These are phyloP conservation scores for Paulownia fortunei DNA, from an alignment of 257 asterid species.

Conservation along the genomic window DNA sequence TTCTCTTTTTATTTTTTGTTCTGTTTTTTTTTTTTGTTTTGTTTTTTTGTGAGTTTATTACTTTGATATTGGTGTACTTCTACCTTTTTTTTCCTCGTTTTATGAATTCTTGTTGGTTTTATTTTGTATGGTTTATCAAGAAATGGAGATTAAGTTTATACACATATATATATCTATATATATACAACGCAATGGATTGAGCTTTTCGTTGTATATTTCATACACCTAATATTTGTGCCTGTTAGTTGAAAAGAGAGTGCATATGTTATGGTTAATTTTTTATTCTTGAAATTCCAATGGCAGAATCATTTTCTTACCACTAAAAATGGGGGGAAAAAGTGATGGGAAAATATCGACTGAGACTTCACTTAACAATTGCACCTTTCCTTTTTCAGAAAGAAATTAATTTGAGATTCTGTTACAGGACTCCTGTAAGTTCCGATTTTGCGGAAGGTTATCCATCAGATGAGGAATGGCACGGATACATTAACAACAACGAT, in stretches of 20 bases:
- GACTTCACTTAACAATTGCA: background rate
- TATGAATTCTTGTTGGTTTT: background rate
- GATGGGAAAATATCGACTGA: background rate
- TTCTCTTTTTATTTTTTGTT: background rate
- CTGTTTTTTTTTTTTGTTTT: background rate
- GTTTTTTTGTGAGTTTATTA: background rate
- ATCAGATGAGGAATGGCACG: slow-evolving; percentile 95
- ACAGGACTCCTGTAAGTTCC: slow-evolving; percentile 79
- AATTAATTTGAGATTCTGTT: slow-evolving; percentile 30
- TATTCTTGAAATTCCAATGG: background rate
- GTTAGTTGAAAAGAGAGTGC: background rate
- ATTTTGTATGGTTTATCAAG: background rate
- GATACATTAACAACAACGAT: slow-evolving; percentile 84
- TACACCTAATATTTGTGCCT: slow-evolving; percentile 20
- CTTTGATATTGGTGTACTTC: slow-evolving; percentile 2
- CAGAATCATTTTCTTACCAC: background rate
- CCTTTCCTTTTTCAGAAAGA: background rate
- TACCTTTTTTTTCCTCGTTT: background rate
- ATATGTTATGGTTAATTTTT: background rate
- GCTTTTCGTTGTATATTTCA: background rate
- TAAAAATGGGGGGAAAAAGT: background rate
- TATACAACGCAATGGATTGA: background rate
- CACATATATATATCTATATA: too few species aligned
- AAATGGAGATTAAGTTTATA: background rate
- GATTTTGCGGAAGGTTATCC: slow-evolving; percentile 85